These are phyloP conservation scores for Chalara sp. DNA, from an alignment of 2,329 filamentous ascomycete species.

Conservation along the genomic window DNA sequence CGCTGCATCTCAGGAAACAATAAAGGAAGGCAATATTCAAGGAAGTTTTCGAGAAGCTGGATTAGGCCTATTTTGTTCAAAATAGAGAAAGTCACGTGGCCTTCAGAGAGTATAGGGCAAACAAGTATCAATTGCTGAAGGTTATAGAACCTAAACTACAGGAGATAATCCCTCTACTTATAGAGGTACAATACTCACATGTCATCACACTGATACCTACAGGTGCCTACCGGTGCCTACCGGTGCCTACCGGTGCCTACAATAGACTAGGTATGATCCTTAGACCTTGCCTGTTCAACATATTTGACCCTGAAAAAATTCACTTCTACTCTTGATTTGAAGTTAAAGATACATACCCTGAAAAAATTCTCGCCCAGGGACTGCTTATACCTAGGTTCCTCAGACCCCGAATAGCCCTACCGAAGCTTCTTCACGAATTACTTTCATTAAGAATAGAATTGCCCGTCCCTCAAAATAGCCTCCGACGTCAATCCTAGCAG, in stretches of 20 bases:
- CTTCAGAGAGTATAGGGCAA: too few relatives aligned
- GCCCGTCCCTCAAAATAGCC: background rate
- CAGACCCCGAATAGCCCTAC: slow-evolving; percentile 4
- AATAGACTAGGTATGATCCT: too few relatives aligned
- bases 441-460: slow-evolving; percentile 3
- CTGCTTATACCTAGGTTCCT: background rate
- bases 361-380: background rate
- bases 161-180: too few relatives aligned
- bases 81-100: too few relatives aligned
- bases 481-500: background rate
- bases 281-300: too few relatives aligned
- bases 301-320: slow-evolving; percentile 31
- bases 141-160: too few relatives aligned
- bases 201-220: too few relatives aligned
- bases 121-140: too few relatives aligned
- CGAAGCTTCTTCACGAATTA: slow-evolving; percentile 2
- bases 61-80: slow-evolving; percentile 11
- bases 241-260: too few relatives aligned
- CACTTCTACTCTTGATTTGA: slow-evolving; percentile 1
- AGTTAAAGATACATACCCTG: background rate
- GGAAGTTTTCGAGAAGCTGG: slow-evolving; percentile 12
- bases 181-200: too few relatives aligned
- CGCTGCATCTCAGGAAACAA: background rate
- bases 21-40: background rate
- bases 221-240: too few relatives aligned